Evolutionary conservation across 768 basidiomycete species (phyloP), one percentile per base, ranked within the genome.

Genomic region (Pleurotus tuber-regium): DNA sequence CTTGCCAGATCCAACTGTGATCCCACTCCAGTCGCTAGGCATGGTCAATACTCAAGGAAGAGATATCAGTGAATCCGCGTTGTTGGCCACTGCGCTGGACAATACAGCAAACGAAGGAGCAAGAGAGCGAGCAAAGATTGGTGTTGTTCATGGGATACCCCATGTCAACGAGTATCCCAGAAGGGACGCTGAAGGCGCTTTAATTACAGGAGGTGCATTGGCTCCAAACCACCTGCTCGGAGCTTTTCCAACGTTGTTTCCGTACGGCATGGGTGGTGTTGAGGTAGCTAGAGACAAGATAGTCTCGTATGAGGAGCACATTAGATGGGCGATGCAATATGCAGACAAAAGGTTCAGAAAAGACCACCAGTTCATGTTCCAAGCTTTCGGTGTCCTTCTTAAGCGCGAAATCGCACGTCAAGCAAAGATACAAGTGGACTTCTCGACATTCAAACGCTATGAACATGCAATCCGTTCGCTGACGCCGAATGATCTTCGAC

Each of bases 381-480:
- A 61, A 2, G 54, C 53, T 0, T 71, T 70, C 49, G 53, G 57
- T 1, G 62, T 70, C 12, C 5, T 51, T 3, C 70, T 70, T 39
- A 63, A 63, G 25, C 50, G 63, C 4, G 44, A 65, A 10, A 57
- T 55, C 1, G 46, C 63, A 1, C 16, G 26, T 4, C 65, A 64
- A 0, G 63, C 72, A 0, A 36, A 36, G 0, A 28, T 78, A 0
- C 72, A 76, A 43, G 69, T 76, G 48, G 53, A 60, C 3, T 49
- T 55, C 0, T 31, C 47, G 3, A 41, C 58, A 4, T 73, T 67
- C 49, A 44, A 57, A 4, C 3, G 18, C 2, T 56, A 71, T 7
- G 57, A 58, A 4, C 19, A 43, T 0, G 19, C 62, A 0, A 52
- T 74, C 1, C 19, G 53, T 0, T 44, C 61, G 0, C 41, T 77